phyloP scores from a whole-genome alignment of 2,329 filamentous ascomycete genomes.

The Talaromyces sp. region DNA sequence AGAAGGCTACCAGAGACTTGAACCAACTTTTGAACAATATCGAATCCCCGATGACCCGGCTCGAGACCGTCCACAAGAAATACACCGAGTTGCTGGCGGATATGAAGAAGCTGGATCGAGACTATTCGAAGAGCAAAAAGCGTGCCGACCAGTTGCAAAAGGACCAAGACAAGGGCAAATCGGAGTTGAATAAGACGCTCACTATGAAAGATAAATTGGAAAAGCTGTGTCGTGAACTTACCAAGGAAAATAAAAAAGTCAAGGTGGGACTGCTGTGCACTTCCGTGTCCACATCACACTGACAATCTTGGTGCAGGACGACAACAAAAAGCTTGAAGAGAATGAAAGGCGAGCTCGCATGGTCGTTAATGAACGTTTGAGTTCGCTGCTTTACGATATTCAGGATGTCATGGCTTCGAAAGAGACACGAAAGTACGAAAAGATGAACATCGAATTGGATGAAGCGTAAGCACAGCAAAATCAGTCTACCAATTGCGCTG shows the following conservation, averaged over 20 bases:
- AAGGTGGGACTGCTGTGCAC: slow-evolving; percentile 56
- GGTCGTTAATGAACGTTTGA: slow-evolving; percentile 79
- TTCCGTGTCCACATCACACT: slow-evolving; percentile 10
- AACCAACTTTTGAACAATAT: slow-evolving; percentile 78
- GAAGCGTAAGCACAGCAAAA: slow-evolving; percentile 60
- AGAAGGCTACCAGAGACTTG: slow-evolving; percentile 86
- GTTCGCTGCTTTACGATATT: slow-evolving; percentile 72
- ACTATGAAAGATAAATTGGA: slow-evolving; percentile 94
- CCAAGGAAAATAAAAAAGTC: slow-evolving; percentile 95
- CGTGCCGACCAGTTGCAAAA: slow-evolving; percentile 91
- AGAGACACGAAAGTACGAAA: slow-evolving; percentile 72
- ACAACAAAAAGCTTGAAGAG: slow-evolving; percentile 87
- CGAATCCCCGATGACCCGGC: slow-evolving; percentile 85
- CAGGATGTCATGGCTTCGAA: slow-evolving; percentile 85
- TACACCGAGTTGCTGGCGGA: slow-evolving; percentile 87
- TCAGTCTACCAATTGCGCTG: slow-evolving; percentile 1
- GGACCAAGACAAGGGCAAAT: slow-evolving; percentile 84
- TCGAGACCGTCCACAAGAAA: slow-evolving; percentile 83
- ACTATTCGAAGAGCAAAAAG: slow-evolving; percentile 94
- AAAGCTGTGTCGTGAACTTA: slow-evolving; percentile 89
- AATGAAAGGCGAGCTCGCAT: slow-evolving; percentile 75
- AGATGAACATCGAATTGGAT: slow-evolving; percentile 80
- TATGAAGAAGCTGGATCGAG: slow-evolving; percentile 91
- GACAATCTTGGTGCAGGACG: slow-evolving; percentile 53
- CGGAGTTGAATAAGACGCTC: slow-evolving; percentile 83